Evolutionary conservation across 768 basidiomycete genomes (phyloP).

Genomic region (Calocera cornea): DNA sequence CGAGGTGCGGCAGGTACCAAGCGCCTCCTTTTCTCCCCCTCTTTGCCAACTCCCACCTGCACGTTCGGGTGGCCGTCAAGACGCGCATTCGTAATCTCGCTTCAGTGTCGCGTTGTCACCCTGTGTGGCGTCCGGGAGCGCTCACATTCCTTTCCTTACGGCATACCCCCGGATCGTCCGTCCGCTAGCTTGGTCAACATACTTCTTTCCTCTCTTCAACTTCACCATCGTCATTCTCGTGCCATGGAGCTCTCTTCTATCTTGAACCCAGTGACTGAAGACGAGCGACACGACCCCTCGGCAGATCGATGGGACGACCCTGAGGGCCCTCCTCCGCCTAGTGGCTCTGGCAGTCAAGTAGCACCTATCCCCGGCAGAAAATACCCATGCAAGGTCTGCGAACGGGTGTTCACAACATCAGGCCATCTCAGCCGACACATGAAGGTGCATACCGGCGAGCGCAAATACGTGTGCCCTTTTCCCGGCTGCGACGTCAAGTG

Average conservation of each 20-base stretch:
- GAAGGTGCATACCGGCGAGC: slow-evolving; percentile 82
- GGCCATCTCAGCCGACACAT: slow-evolving; percentile 84
- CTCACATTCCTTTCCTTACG: background rate
- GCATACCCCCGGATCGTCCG: background rate
- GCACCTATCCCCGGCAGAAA: slow-evolving; percentile 14
- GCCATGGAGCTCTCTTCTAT: background rate
- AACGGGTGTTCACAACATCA: slow-evolving; percentile 71
- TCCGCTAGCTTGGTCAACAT: background rate
- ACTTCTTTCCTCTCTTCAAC: background rate
- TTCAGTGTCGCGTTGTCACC: background rate
- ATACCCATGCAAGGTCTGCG: slow-evolving; percentile 59
- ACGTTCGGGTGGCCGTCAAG: background rate
- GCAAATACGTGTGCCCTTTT: slow-evolving; percentile 86
- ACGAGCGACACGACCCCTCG: background rate
- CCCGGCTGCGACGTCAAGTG: slow-evolving; percentile 90
- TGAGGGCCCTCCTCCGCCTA: background rate
- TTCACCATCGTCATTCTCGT: background rate
- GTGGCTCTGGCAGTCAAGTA: background rate
- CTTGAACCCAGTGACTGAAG: background rate
- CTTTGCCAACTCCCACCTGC: background rate
- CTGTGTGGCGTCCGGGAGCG: background rate
- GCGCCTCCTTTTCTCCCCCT: background rate
- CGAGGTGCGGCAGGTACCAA: background rate
- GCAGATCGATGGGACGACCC: background rate
- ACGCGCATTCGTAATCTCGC: background rate